A percentile compares a stretch with the other conserved stretches of the same genome.
Conservation (phyloP, 352 stramenopile species). For the Phytophthora aleatoria region DNA sequence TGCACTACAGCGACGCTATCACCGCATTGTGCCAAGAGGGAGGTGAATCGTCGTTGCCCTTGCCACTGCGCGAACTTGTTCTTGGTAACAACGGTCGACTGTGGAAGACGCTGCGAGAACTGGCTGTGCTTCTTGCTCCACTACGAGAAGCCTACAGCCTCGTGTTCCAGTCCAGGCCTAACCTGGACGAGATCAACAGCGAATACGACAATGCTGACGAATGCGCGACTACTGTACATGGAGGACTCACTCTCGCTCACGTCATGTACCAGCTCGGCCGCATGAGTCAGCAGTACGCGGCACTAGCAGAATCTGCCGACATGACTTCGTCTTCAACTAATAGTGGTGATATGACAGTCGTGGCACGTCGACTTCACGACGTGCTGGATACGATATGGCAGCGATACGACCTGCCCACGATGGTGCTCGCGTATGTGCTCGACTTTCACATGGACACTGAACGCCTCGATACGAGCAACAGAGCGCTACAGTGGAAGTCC, state of each 20-base stretch:
- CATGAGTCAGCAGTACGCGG: conserved; percentile 73
- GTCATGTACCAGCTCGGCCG: conserved; percentile 81
- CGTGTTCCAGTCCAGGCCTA: conserved; percentile 44
- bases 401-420: conserved; percentile 72
- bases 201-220: conserved; percentile 39
- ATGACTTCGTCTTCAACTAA: conserved; percentile 18
- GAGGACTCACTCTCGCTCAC: conserved; percentile 67
- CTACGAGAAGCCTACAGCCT: conserved; percentile 68
- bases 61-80: conserved; percentile 61
- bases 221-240: conserved; percentile 33
- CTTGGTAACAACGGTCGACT: conserved; percentile 49
- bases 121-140: conserved; percentile 55
- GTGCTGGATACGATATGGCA: conserved; percentile 70
- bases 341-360: conserved; percentile 16
- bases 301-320: conserved; percentile 29
- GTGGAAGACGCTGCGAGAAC: conserved; percentile 50
- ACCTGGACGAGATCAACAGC: conserved; percentile 14
- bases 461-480: conserved; percentile 58
- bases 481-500: conserved; percentile 52
- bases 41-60: conserved; percentile 26
- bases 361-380: conserved; percentile 53
- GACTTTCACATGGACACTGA: conserved; percentile 76
- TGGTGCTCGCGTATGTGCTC: conserved; percentile 80
- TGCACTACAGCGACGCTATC: conserved; percentile 64
- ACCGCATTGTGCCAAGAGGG: conserved; percentile 49